Base-by-base conservation (phyloP, 805 yeast genomes). In the Cyberlindnera mrakii region DNA sequence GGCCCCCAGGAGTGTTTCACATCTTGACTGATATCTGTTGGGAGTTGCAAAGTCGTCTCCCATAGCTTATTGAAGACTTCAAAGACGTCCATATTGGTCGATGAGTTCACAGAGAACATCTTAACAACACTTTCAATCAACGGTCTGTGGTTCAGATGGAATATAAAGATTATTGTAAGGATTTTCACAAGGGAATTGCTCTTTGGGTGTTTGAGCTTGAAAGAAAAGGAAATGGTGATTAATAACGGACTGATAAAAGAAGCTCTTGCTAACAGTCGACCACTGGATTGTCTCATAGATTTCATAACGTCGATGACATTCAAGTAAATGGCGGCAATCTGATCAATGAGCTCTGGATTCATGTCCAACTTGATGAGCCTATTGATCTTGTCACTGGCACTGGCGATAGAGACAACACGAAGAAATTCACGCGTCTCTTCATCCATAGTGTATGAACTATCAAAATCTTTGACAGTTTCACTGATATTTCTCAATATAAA, bases 61-160 rank as follows among this genome's bases (percentile, higher is more conserved):
- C 62, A 58, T 11, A 58, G 45, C 18, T 50, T 53, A 38, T 45
- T 50, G 43, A 57, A 55, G 2, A 55, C 49, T 13, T 52, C 50
- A 45, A 48, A 52, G 30, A 53, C 52, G 5, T 53, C 57, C 41
- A 49, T 31, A 37, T 56, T 51, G 14, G 56, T 49, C 5, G 51
- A 35, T 1, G 43, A 23, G 23, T 39, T 42, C 5, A 42, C 37
- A 0, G 39, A 40, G 35, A 57, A 54, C 37, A 55, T 15, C 20
- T 47, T 45, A 9, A 44, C 33, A 0, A 46, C 16, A 5, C 51
- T 53, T 6, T 43, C 29, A 2, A 57, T 41, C 3, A 54, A 31
- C 1, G 30, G 16, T 10, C 27, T 30, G 17, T 47, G 45, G 5
- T 30, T 35, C 19, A 55, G 33, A 15, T 50, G 54, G 38, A 46